Conservation (phyloP, 305 asterid species). For the Andrographis paniculata region DNA sequence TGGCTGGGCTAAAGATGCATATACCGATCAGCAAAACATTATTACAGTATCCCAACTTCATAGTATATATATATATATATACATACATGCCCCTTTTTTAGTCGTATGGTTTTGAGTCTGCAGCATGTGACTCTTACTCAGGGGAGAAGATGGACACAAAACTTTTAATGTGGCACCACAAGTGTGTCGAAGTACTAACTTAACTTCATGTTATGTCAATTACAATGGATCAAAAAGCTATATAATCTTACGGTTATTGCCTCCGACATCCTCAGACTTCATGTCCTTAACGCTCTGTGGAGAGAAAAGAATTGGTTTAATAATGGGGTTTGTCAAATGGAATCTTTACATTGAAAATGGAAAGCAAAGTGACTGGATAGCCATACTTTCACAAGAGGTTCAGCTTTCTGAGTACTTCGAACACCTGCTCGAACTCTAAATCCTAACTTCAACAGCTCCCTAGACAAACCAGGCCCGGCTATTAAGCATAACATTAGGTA, state of each 20-base stretch:
- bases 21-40: too few species aligned
- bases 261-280: constrained; percentile 49
- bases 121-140: too few species aligned
- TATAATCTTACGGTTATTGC: constrained; percentile 52
- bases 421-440: constrained; percentile 82
- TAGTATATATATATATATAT: too few species aligned
- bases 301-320: constrained; percentile 19
- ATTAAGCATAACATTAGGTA: not conserved
- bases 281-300: constrained; percentile 61
- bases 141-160: too few species aligned
- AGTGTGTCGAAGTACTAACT: too few species aligned
- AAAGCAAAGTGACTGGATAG: constrained; percentile 7
- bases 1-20: constrained; percentile 78
- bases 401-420: constrained; percentile 70
- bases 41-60: constrained; percentile 6
- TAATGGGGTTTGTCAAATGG: too few species aligned
- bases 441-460: constrained; percentile 89
- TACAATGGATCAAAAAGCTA: constrained; percentile 12
- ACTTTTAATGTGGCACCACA: too few species aligned
- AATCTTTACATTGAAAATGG: too few species aligned
- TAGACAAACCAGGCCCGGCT: constrained; percentile 19
- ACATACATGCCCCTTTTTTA: too few species aligned
- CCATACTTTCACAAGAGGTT: constrained; percentile 70
- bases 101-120: too few species aligned
- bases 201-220: too few species aligned